Percentiles rank a stretch among this genome's conserved stretches.
Evolutionary conservation across 306 rosid genomes (phyloP).

Genomic region (Carpinus fangiana): DNA sequence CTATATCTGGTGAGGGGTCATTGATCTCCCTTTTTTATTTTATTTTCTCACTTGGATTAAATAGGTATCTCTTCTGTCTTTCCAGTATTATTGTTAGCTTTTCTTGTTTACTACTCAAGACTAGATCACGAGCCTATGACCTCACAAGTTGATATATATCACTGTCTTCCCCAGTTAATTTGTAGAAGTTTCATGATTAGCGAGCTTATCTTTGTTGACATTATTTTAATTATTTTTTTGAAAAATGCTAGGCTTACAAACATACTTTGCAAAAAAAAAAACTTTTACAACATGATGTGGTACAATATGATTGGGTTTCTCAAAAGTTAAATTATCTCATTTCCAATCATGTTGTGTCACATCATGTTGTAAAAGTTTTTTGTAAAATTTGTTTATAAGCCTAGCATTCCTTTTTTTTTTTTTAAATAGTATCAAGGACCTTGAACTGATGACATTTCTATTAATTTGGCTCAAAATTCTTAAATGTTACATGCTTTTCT

Average conservation of each 20-base stretch:
- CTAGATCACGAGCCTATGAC: background rate
- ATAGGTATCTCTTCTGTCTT: conserved; percentile 13
- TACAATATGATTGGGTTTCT: too few relatives aligned
- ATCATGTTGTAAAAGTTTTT: too few relatives aligned
- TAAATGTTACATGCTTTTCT: background rate
- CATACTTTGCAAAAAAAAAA: too few relatives aligned
- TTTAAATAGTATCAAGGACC: background rate
- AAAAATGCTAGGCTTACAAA: too few relatives aligned
- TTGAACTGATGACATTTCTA: background rate
- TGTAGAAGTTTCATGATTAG: background rate
- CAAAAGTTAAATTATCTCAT: too few relatives aligned
- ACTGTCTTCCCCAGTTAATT: background rate
- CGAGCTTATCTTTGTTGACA: background rate
- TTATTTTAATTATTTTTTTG: background rate
- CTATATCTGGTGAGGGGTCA: conserved; percentile 49
- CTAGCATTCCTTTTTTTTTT: too few relatives aligned
- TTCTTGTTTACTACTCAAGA: conserved; percentile 6
- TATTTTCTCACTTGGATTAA: conserved; percentile 12
- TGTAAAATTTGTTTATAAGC: too few relatives aligned
- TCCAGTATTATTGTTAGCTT: conserved; percentile 2
- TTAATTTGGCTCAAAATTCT: background rate
- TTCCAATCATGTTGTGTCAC: too few relatives aligned
- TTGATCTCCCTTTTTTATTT: conserved; percentile 28
- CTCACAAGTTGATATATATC: background rate
- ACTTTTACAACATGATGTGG: too few relatives aligned